Evolutionary conservation across 345 rosid species (phyloP).

Genomic region (Corchorus capsularis): DNA sequence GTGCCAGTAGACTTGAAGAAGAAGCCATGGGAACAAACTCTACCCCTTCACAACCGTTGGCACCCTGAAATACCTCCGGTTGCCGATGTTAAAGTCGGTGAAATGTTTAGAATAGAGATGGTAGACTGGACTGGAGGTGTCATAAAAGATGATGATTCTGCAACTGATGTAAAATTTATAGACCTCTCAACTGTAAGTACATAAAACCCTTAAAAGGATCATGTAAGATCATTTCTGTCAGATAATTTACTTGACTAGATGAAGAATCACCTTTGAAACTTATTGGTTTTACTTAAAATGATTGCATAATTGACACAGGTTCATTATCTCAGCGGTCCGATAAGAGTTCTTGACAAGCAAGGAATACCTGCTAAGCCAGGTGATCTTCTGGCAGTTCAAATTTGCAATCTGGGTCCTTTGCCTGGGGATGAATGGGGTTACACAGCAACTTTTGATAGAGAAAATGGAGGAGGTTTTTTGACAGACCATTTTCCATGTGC

Average conservation of each 20-base stretch:
- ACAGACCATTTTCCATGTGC: slow-evolving; percentile 94
- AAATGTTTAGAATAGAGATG: slow-evolving; percentile 69
- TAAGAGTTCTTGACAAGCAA: slow-evolving; percentile 61
- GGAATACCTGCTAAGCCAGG: slow-evolving; percentile 76
- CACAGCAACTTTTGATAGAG: slow-evolving; percentile 78
- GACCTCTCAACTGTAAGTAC: slow-evolving; percentile 62
- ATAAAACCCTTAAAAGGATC: neutral
- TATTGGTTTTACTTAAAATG: neutral
- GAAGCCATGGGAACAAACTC: slow-evolving; percentile 69
- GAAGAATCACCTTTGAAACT: neutral
- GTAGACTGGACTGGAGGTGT: slow-evolving; percentile 69
- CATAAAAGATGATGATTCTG: slow-evolving; percentile 62
- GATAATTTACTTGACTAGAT: neutral
- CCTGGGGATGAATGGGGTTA: slow-evolving; percentile 93
- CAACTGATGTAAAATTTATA: slow-evolving; percentile 48
- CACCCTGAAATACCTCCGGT: slow-evolving; percentile 71
- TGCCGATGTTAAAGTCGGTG: slow-evolving; percentile 46
- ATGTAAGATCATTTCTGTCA: neutral
- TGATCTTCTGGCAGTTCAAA: slow-evolving; percentile 80
- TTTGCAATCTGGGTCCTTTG: slow-evolving; percentile 85
- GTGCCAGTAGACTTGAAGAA: slow-evolving; percentile 64
- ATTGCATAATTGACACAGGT: slow-evolving; percentile 35
- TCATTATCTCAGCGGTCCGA: slow-evolving; percentile 84
- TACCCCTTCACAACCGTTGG: slow-evolving; percentile 77
- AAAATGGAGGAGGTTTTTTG: slow-evolving; percentile 85